Base-by-base conservation (phyloP, 768 basidiomycete genomes). In the Suillus subluteus region DNA sequence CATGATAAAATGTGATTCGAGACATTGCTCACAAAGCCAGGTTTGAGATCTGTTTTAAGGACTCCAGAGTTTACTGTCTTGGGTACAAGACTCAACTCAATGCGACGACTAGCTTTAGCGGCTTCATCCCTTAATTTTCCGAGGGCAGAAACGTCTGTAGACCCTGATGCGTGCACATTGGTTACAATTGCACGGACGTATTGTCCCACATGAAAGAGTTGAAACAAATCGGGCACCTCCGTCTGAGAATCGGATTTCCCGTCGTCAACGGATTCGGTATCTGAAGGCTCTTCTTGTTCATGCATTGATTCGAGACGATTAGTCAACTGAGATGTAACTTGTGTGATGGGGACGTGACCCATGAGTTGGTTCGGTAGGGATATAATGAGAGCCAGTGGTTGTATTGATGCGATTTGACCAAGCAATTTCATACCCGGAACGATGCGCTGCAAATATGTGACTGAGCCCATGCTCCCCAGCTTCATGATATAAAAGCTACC, bases 321-420 rank as follows among this genome's bases (percentile, higher is more conserved):
- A 9, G 95, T 98, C 66, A 95, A 83, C 73, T 92, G 90, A 40
- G 86, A 79, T 16, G 95, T 93, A 66, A 99, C 86, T 76, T 96
- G 90, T 48, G 96, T 99, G 69, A 99, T 94, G 30, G 97, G 96
- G 41, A 99, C 84, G 78, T 99, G 95, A 11, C 87, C 98, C 70
- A 93, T 86, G 46, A 99, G 88, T 79, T 98, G 96, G 72, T 96
- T 94, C 21, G 98, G 97, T n/a, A 99, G 84, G 21, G 97, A 98
- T 37, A 99, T 82, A 66, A 99, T 86, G 66, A 99, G 85, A 55
- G 94, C 91, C 43, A 99, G 88, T 13, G 96, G 93, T 68, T 94
- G 88, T 62, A 99, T 86, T 35, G 91, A 86, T 70, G 94, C 84
- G 62, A 99, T 86, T 79, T 95, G 92, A n/a, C 89, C 91, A 43